A percentile compares a stretch with the other conserved stretches of the same genome.
phyloP scores from a whole-genome alignment of 1,284 basidiomycete genomes.

The Entoloma clypeatum region DNA sequence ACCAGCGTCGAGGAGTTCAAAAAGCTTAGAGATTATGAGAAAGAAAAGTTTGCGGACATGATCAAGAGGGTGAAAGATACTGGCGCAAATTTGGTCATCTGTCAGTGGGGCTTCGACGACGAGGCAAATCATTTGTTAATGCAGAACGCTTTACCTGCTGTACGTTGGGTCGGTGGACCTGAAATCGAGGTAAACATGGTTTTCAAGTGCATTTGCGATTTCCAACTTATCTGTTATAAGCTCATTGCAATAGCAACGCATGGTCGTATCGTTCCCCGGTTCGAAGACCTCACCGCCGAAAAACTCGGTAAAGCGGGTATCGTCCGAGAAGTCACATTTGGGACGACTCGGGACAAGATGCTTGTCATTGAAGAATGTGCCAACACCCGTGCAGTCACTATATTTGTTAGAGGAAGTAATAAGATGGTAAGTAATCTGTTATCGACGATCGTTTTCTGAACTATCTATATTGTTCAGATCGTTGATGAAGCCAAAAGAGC shows the following conservation, averaged over 20 bases:
- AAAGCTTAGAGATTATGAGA: constrained; percentile 93
- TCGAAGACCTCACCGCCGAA: constrained; percentile 88
- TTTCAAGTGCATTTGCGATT: not conserved
- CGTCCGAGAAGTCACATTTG: constrained; percentile 93
- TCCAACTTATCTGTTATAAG: constrained; percentile 34
- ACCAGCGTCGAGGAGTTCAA: constrained; percentile 98
- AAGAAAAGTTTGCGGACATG: constrained; percentile 95
- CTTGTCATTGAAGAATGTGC: constrained; percentile 98
- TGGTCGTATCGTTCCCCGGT: constrained; percentile 96
- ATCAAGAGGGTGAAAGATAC: constrained; percentile 96
- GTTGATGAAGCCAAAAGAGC: constrained; percentile 99
- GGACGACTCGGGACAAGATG: constrained; percentile 99
- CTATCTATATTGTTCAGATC: constrained; percentile 52
- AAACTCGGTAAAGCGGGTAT: constrained; percentile 94
- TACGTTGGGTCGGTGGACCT: constrained; percentile 98
- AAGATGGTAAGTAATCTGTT: constrained; percentile 76
- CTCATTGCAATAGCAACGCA: constrained; percentile 98
- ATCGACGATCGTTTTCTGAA: constrained; percentile 1
- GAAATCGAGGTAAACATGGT: constrained; percentile 82
- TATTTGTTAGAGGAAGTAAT: constrained; percentile 96
- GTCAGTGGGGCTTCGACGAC: constrained; percentile 99
- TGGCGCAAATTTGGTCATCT: constrained; percentile 98
- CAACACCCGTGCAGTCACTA: constrained; percentile 93
- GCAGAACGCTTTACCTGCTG: constrained; percentile 97
- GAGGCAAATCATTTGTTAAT: constrained; percentile 98